Percentiles rank a stretch among this genome's conserved stretches.
Evolutionary conservation across 2,329 filamentous ascomycete genomes (phyloP).

Genomic region (Claviceps maximensis): DNA sequence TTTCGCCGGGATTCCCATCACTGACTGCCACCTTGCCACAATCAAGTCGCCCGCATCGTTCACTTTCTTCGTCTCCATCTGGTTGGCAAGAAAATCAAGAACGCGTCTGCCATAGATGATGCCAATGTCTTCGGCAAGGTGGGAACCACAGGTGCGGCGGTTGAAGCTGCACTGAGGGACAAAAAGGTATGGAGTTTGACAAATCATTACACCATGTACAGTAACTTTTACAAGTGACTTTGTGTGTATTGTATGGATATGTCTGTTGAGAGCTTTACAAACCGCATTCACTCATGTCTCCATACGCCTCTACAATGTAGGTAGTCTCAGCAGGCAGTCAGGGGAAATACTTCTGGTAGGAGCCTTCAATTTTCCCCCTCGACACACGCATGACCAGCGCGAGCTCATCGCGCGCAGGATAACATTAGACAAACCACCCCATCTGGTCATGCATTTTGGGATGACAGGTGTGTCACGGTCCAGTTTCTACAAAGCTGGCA

Average conservation of each 20-base stretch:
- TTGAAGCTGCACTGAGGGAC: conserved; percentile 60
- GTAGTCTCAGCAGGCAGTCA: conserved; percentile 62
- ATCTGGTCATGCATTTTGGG: conserved; percentile 81
- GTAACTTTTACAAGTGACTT: too few relatives aligned
- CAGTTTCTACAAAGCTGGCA: not conserved
- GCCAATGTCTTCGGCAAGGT: conserved; percentile 81
- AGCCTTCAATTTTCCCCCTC: conserved; percentile 7
- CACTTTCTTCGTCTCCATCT: conserved; percentile 73
- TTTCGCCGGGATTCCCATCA: not conserved
- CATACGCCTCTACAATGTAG: conserved; percentile 12
- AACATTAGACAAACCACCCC: conserved; percentile 59
- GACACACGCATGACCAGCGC: conserved; percentile 18
- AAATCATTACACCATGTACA: too few relatives aligned
- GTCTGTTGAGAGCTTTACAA: too few relatives aligned
- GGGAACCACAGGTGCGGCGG: conserved; percentile 62
- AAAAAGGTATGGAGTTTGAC: conserved; percentile 46
- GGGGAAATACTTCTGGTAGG: conserved; percentile 92
- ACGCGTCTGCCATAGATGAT: conserved; percentile 64
- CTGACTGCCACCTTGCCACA: not conserved
- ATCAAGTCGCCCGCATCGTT: conserved; percentile 66
- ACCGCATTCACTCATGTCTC: not conserved
- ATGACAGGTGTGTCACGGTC: conserved; percentile 38
- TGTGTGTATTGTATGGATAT: too few relatives aligned
- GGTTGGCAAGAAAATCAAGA: conserved; percentile 67
- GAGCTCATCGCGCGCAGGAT: conserved; percentile 18